Evolutionary conservation across 495 filamentous ascomycete species (phyloP).

Genomic region (Aspergillus egyptiacus): DNA sequence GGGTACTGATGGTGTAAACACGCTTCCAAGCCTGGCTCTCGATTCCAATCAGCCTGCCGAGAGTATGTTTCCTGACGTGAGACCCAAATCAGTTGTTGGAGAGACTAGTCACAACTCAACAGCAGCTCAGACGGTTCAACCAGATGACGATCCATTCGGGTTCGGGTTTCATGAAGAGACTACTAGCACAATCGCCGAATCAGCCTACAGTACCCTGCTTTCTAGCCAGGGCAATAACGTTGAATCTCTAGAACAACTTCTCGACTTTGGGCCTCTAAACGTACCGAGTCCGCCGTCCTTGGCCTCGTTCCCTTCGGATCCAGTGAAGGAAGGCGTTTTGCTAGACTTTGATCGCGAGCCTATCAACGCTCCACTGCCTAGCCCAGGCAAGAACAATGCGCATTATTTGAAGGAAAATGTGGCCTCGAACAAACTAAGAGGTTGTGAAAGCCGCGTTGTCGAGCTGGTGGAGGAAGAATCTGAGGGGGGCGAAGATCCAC

Average conservation of each 20-base stretch:
- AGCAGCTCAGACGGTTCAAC: neutral
- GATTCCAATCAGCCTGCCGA: neutral
- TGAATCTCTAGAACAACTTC: slow-evolving; percentile 15
- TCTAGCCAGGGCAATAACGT: neutral
- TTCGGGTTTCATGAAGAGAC: neutral
- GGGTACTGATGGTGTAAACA: neutral
- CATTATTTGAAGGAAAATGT: neutral
- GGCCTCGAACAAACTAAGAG: neutral
- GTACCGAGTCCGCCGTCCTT: neutral
- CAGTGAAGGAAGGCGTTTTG: neutral
- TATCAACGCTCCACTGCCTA: neutral
- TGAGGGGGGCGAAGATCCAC: slow-evolving; percentile 23
- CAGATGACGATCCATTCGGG: slow-evolving; percentile 8
- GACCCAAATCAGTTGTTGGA: neutral
- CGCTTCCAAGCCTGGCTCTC: neutral
- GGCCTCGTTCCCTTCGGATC: neutral
- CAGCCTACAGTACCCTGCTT: neutral
- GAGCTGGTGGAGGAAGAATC: slow-evolving; percentile 24
- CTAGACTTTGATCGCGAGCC: slow-evolving; percentile 4
- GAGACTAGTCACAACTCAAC: neutral
- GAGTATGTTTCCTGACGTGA: neutral
- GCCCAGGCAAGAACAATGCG: neutral
- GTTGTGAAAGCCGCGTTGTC: neutral
- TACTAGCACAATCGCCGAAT: neutral
- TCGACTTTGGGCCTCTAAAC: slow-evolving; percentile 17